phyloP scores from a whole-genome alignment of 306 rosid species.

The Prinsepia uniflora region DNA sequence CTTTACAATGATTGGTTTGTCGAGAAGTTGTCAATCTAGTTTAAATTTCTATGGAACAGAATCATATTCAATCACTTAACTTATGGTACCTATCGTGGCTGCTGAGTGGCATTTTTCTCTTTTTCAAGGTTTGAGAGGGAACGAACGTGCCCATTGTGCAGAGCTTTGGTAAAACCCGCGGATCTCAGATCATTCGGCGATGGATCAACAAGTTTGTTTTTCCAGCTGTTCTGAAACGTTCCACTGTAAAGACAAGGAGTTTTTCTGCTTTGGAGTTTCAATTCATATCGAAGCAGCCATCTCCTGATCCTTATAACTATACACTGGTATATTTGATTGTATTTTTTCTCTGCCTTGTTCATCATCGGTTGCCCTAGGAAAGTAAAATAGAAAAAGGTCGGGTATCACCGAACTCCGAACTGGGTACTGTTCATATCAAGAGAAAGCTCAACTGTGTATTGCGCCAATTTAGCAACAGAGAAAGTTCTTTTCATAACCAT shows the following conservation, averaged over 20 bases:
- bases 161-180: conserved; percentile 95
- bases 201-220: conserved; percentile 88
- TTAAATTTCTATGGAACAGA: background rate
- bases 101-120: conserved; percentile 20
- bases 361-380: conserved; percentile 24
- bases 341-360: conserved; percentile 35
- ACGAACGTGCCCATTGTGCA: conserved; percentile 91
- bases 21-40: background rate
- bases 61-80: background rate
- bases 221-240: conserved; percentile 69
- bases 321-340: conserved; percentile 46
- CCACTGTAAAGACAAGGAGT: conserved; percentile 34
- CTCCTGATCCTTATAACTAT: conserved; percentile 40
- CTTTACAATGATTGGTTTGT: background rate
- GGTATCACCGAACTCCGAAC: conserved; percentile 34
- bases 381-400: conserved; percentile 28
- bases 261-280: conserved; percentile 53
- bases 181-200: conserved; percentile 93
- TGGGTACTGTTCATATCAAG: conserved; percentile 50
- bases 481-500: conserved; percentile 35
- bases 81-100: background rate
- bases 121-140: conserved; percentile 91
- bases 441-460: conserved; percentile 34
- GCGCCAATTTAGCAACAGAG: conserved; percentile 43
- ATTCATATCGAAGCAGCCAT: conserved; percentile 35